Percentiles rank a stretch among this genome's conserved stretches.
phyloP scores from a whole-genome alignment of 805 yeast genomes.

The Saturnispora zaruensis region DNA sequence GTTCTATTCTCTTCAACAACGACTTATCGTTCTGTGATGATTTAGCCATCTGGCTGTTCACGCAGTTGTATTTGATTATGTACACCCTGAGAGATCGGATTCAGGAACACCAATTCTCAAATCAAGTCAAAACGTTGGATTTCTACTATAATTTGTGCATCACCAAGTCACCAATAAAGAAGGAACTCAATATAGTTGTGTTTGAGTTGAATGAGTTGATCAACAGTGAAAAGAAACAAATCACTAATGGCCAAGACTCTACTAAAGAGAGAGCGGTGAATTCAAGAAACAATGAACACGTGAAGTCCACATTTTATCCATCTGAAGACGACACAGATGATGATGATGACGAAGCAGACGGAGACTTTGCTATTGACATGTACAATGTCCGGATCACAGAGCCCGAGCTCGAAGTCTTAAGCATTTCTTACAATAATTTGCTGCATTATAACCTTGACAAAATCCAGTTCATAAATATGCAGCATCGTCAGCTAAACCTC shows the following conservation, averaged over 20 bases:
- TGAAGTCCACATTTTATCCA: background rate
- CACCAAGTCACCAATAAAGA: background rate
- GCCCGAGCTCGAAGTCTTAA: background rate
- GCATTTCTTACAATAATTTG: conserved; percentile 2
- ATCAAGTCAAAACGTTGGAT: background rate
- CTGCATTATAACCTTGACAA: conserved; percentile 1
- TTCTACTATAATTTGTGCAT: background rate
- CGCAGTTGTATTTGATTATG: background rate
- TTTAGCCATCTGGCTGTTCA: conserved; percentile 3
- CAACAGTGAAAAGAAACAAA: background rate
- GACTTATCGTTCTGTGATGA: conserved; percentile 7
- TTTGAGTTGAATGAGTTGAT: background rate
- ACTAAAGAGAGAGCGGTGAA: background rate
- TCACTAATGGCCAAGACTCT: background rate
- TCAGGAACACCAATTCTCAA: background rate
- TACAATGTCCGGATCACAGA: background rate
- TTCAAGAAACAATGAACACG: background rate
- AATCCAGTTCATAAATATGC: conserved; percentile 6
- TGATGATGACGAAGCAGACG: conserved; percentile 18
- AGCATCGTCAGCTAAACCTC: conserved; percentile 1
- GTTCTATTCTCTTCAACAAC: background rate
- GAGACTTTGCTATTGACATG: conserved; percentile 15
- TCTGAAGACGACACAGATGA: conserved; percentile 18
- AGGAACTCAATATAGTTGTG: background rate
- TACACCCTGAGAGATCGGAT: background rate